Conservation (phyloP, 371 early-diverging fungal species). For the Massospora cicadina region DNA sequence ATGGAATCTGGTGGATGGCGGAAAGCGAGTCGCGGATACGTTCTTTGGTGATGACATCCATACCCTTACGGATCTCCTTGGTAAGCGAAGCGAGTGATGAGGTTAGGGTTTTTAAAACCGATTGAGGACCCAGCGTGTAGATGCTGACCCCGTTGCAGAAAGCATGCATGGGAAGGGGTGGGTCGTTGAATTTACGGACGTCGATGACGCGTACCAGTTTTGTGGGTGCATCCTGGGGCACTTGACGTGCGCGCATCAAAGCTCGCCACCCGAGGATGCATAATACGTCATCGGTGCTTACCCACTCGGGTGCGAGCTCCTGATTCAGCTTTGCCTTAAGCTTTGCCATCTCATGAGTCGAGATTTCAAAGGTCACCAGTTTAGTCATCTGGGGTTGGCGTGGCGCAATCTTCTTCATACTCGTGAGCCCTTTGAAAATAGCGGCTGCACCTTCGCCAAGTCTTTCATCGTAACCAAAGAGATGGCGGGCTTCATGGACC, state of each 20-base stretch:
- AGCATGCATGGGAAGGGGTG: neutral
- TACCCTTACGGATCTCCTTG: neutral
- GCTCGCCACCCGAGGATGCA: neutral
- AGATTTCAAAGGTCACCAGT: neutral
- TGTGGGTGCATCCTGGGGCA: neutral
- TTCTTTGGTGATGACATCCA: neutral
- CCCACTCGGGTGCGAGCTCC: neutral
- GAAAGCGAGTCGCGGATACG: neutral
- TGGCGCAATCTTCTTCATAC: neutral
- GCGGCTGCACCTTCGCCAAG: neutral
- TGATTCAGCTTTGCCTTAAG: neutral
- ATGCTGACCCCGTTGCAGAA: neutral
- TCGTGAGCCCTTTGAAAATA: neutral
- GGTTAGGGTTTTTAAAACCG: neutral
- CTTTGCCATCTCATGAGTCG: neutral
- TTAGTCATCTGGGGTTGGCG: neutral
- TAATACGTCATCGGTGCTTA: neutral
- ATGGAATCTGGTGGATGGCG: neutral
- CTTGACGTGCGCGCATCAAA: neutral
- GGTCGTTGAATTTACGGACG: neutral
- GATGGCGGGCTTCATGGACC: neutral
- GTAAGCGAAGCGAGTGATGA: neutral
- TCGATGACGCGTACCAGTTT: neutral
- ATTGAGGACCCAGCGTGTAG: neutral
- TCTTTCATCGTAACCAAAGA: neutral